Evolutionary conservation across 139 green algal genomes (phyloP).

Genomic region (Eudorina sp.): DNA sequence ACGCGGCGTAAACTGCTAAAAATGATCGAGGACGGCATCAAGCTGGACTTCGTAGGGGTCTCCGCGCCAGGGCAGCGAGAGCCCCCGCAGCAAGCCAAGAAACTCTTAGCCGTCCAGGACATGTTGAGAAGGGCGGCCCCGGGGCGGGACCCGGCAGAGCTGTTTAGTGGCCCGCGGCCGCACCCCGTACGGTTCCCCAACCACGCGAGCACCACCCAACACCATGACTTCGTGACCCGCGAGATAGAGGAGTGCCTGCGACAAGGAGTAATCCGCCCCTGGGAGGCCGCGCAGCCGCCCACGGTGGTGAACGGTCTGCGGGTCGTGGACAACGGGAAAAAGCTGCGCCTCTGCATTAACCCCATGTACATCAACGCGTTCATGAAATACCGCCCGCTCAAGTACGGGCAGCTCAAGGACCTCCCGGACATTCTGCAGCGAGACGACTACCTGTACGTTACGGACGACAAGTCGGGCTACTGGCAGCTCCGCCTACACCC

Average conservation of each 20-base stretch:
- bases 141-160: not conserved
- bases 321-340: too few relatives aligned
- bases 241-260: not conserved
- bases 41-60: not conserved
- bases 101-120: not conserved
- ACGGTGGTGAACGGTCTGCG: too few relatives aligned
- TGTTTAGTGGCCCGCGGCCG: not conserved
- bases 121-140: not conserved
- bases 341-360: too few relatives aligned
- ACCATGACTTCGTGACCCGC: not conserved
- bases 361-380: not conserved
- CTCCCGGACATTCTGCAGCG: too few relatives aligned
- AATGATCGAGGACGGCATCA: not conserved
- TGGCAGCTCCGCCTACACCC: not conserved
- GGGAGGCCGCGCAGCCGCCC: too few relatives aligned
- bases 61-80: too few relatives aligned
- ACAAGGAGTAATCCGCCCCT: not conserved
- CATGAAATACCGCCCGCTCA: too few relatives aligned
- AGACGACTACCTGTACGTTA: not conserved
- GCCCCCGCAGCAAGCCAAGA: not conserved
- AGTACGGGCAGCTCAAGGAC: too few relatives aligned
- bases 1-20: too few relatives aligned
- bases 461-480: too few relatives aligned
- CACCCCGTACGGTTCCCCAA: not conserved
- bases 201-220: not conserved